Evolutionary conservation across 768 basidiomycete genomes (phyloP), one percentile per base, ranked within the genome.

Genomic region (Nidularia pulvinata): DNA sequence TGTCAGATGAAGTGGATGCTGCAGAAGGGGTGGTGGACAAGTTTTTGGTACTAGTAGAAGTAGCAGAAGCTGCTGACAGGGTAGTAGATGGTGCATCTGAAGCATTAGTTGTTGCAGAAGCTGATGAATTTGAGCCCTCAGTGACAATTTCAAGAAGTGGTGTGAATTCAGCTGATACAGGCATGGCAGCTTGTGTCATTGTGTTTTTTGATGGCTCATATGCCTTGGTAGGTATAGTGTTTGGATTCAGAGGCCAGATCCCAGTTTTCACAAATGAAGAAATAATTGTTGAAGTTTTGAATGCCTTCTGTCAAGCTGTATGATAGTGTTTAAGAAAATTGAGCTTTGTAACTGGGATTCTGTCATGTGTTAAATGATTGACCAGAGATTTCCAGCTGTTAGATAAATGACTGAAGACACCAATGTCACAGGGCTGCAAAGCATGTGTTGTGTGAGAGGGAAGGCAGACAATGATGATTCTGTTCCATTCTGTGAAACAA

Each of bases 391-490:
- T n/a, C n/a, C n/a, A n/a, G n/a, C n/a, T n/a, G n/a, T n/a, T n/a
- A n/a, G n/a, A n/a, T n/a, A n/a, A n/a, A n/a, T n/a, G n/a, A n/a
- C n/a, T n/a, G n/a, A n/a, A n/a, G n/a, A n/a, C n/a, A n/a, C n/a
- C n/a, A n/a, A n/a, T n/a, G n/a, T n/a, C n/a, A n/a, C 63, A 67
- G 5, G 71, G 69, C 53, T 76, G 70, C 2, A 68, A 56, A n/a
- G 47, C 54, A 57, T 75, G 74, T 11, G 70, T 75, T 2, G 69
- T 72, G 49, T 75, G 74, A 9, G 69, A 59, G 5, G 68, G 65
- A 33, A 73, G 63, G 46, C 74, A 76, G 19, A 74, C 33, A 42
- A 75, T 55, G 42, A 70, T 60, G 45, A 75, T 73, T 6, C 57
- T 45, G 39, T 69, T 51, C 4, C 58, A 22, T 13, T 56, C 52